phyloP scores from a whole-genome alignment of 805 yeast genomes.

The Saturnispora dispora region DNA sequence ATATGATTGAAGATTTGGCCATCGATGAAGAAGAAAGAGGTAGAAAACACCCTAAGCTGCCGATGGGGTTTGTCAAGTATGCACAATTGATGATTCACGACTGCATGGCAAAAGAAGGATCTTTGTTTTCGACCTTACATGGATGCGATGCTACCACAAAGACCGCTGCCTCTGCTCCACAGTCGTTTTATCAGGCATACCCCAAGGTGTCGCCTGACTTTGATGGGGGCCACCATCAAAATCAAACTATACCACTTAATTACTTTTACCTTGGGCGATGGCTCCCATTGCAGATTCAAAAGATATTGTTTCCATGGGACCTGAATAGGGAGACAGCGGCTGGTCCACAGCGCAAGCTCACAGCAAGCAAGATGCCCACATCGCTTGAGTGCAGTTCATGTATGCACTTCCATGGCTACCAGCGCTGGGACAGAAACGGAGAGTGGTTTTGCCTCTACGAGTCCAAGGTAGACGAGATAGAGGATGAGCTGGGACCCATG shows the following conservation, averaged over 20 bases:
- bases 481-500: neutral
- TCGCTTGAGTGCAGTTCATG: slow-evolving; percentile 5
- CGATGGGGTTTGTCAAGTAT: neutral
- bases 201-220: slow-evolving; percentile 27
- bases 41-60: neutral
- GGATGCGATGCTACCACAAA: slow-evolving; percentile 23
- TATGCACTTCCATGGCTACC: neutral
- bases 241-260: slow-evolving; percentile 20
- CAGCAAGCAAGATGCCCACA: slow-evolving; percentile 5
- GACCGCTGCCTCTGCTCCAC: slow-evolving; percentile 10
- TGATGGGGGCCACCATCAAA: slow-evolving; percentile 27
- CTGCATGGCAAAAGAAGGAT: slow-evolving; percentile 19
- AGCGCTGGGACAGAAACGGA: neutral
- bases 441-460: slow-evolving; percentile 3
- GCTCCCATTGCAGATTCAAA: slow-evolving; percentile 24
- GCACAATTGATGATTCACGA: neutral
- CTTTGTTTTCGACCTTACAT: slow-evolving; percentile 23
- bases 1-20: neutral
- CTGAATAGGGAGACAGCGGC: neutral
- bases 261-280: slow-evolving; percentile 28
- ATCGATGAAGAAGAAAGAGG: neutral
- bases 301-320: slow-evolving; percentile 24
- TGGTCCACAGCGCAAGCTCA: neutral
- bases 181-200: slow-evolving; percentile 25
- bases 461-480: neutral